Evolutionary conservation across 2,329 filamentous ascomycete species (phyloP).

Genomic region (Pseudovirgaria hyperparasitica): DNA sequence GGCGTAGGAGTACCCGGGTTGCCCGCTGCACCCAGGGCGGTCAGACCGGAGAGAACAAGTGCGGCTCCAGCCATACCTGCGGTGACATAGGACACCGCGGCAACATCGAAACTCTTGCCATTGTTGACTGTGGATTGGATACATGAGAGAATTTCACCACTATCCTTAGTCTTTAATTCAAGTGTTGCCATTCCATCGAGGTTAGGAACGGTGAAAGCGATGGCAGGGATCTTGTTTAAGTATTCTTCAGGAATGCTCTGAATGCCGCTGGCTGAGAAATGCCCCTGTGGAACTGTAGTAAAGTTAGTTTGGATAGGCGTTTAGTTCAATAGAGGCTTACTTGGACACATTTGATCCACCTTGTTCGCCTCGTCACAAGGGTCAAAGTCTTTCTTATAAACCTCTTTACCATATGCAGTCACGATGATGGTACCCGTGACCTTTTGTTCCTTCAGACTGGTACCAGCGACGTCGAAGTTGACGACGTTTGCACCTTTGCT

Average conservation of each 20-base stretch:
- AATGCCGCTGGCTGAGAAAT: conserved; percentile 59
- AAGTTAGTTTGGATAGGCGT: conserved; percentile 10
- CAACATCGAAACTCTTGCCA: conserved; percentile 65
- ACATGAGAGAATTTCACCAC: conserved; percentile 58
- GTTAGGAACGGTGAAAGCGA: conserved; percentile 85
- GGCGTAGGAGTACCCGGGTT: conserved; percentile 43
- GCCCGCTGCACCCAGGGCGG: conserved; percentile 48
- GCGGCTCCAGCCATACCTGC: conserved; percentile 79
- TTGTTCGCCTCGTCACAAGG: conserved; percentile 60
- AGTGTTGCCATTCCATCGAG: conserved; percentile 77
- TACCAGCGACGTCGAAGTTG: conserved; percentile 70
- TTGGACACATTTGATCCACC: conserved; percentile 67
- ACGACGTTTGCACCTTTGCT: conserved; percentile 61
- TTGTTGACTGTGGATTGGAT: conserved; percentile 73
- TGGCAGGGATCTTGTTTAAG: conserved; percentile 64
- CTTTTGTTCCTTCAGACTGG: conserved; percentile 60
- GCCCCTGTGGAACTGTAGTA: conserved; percentile 54
- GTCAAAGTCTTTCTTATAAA: conserved; percentile 72
- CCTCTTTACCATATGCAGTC: conserved; percentile 67
- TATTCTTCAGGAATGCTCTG: conserved; percentile 61
- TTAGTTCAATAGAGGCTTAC: conserved; percentile 33
- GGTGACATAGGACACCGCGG: conserved; percentile 71
- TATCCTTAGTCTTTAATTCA: conserved; percentile 52
- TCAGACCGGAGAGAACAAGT: conserved; percentile 57
- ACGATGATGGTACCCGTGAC: conserved; percentile 67